Conservation (phyloP, 805 yeast genomes). For the Wickerhamomyces strasburgensis region DNA sequence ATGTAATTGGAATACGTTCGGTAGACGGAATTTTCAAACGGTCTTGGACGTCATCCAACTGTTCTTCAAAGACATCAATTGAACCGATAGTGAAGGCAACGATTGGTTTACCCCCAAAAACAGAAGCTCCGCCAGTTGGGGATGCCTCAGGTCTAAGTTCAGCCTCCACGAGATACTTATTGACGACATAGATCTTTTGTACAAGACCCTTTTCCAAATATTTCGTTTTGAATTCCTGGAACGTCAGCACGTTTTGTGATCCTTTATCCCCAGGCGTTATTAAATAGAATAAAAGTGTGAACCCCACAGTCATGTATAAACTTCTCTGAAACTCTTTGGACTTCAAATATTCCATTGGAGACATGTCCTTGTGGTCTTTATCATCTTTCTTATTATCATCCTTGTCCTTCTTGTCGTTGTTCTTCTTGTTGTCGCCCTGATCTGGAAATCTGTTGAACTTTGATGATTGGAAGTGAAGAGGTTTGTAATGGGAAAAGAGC, state of each 20-base stretch:
- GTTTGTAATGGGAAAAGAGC: conserved; percentile 5
- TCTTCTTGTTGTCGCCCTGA: conserved; percentile 10
- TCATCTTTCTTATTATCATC: conserved; percentile 19
- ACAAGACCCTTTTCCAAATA: conserved; percentile 77
- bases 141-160: conserved; percentile 44
- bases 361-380: conserved; percentile 23
- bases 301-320: conserved; percentile 33
- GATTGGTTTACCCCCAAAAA: conserved; percentile 34
- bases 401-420: conserved; percentile 13
- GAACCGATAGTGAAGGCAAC: conserved; percentile 85
- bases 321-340: conserved; percentile 39
- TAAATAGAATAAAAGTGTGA: conserved; percentile 33
- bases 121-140: conserved; percentile 11
- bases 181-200: conserved; percentile 65
- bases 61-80: conserved; percentile 78
- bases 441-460: conserved; percentile 1
- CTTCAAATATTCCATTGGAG: conserved; percentile 33
- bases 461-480: conserved; percentile 10
- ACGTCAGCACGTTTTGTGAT: conserved; percentile 38
- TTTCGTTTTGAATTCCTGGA: conserved; percentile 81
- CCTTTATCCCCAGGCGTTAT: conserved; percentile 25
- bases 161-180: conserved; percentile 68
- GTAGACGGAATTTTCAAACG: conserved; percentile 58
- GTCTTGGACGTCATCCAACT: conserved; percentile 69
- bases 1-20: conserved; percentile 74